Evolutionary conservation across 1,284 basidiomycete species (phyloP).

Genomic region (Trichosporon asahii): DNA sequence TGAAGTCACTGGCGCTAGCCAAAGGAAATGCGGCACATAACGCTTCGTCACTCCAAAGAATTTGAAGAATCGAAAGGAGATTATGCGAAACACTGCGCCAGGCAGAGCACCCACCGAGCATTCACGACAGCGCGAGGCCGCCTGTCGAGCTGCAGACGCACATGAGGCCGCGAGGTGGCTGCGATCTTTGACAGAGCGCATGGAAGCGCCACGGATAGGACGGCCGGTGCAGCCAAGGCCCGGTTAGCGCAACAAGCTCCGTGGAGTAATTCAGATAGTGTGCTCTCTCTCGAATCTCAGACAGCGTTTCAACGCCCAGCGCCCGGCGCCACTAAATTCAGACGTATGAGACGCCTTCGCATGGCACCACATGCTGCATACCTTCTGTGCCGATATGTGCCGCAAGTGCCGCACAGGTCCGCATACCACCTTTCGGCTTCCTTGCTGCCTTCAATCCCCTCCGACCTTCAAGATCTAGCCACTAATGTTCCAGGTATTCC

Average conservation of each 20-base stretch:
- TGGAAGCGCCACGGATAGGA: too few relatives aligned
- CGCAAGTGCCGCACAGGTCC: background rate
- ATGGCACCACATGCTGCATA: background rate
- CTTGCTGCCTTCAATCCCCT: too few relatives aligned
- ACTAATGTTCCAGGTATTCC: background rate
- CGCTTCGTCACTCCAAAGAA: background rate
- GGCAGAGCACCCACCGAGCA: background rate
- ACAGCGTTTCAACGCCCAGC: background rate
- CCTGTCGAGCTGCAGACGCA: too few relatives aligned
- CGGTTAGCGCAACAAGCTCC: background rate
- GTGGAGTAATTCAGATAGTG: background rate
- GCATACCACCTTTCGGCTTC: too few relatives aligned
- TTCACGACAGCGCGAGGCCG: background rate
- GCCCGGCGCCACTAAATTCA: background rate
- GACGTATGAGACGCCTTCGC: background rate
- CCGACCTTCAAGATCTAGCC: background rate
- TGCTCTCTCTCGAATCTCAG: background rate
- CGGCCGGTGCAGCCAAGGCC: background rate
- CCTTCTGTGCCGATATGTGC: background rate
- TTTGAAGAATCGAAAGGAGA: background rate
- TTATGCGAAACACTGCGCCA: background rate
- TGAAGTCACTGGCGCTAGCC: background rate
- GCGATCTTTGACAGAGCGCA: too few relatives aligned
- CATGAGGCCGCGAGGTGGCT: too few relatives aligned
- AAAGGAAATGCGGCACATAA: background rate